Evolutionary conservation across 1,284 basidiomycete genomes (phyloP).

Genomic region (Pseudozyma sp.): DNA sequence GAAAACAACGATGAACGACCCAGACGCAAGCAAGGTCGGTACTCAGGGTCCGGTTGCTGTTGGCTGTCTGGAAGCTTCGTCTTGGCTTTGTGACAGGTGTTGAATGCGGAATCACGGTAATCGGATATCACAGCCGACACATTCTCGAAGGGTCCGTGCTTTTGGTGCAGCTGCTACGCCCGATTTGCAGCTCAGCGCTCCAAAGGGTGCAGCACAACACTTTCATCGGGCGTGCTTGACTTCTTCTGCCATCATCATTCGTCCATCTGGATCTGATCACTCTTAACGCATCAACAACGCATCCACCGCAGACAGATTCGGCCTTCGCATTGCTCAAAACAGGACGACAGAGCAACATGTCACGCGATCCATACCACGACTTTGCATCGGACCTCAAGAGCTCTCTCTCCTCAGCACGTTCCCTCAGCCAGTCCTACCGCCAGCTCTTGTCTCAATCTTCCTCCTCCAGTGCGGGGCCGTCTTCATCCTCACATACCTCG

Average conservation of each 20-base stretch:
- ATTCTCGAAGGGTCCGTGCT: slow-evolving; percentile 24
- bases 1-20: not conserved
- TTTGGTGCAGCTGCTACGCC: not conserved
- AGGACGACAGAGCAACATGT: slow-evolving; percentile 39
- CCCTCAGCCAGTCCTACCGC: slow-evolving; percentile 45
- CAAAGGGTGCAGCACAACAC: too few species aligned
- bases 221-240: slow-evolving; percentile 10
- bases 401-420: slow-evolving; percentile 50
- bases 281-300: not conserved
- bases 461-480: not conserved
- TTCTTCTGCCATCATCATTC: slow-evolving; percentile 2
- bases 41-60: too few species aligned
- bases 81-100: not conserved
- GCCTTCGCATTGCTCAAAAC: too few species aligned
- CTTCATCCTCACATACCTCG: slow-evolving; percentile 7
- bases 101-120: slow-evolving; percentile 7
- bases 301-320: too few species aligned
- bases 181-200: not conserved
- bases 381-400: slow-evolving; percentile 62
- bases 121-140: slow-evolving; percentile 3
- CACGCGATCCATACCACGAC: slow-evolving; percentile 65
- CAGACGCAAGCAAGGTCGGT: too few species aligned
- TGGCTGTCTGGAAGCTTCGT: not conserved
- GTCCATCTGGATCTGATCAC: not conserved
- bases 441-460: slow-evolving; percentile 27